Conservation (phyloP, 192 early-diverging fungal species). For the Gigaspora rosea region DNA sequence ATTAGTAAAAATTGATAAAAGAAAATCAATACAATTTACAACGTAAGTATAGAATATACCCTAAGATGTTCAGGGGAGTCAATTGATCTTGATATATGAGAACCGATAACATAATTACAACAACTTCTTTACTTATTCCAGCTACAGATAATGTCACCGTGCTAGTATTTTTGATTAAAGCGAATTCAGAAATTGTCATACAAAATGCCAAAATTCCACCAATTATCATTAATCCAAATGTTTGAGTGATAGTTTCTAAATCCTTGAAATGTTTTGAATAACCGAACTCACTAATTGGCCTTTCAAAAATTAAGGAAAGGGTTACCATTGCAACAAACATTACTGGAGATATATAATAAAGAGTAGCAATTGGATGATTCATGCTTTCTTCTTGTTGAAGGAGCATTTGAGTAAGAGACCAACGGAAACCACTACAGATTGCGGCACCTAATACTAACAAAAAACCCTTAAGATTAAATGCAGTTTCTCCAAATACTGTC, state of each 20-base stretch:
- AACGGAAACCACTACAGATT: conserved; percentile 77
- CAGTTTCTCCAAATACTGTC: conserved; percentile 73
- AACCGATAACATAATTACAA: conserved; percentile 68
- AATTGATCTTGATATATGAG: conserved; percentile 74
- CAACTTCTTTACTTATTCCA: conserved; percentile 79
- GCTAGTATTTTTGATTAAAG: conserved; percentile 73
- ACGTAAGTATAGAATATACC: conserved; percentile 43
- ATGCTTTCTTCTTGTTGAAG: conserved; percentile 68
- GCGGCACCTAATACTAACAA: conserved; percentile 63
- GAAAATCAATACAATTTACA: neutral
- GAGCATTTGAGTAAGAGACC: conserved; percentile 81
- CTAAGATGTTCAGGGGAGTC: conserved; percentile 64
- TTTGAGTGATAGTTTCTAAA: conserved; percentile 40
- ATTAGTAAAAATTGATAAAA: neutral
- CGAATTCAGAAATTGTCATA: conserved; percentile 78
- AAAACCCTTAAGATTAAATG: conserved; percentile 60
- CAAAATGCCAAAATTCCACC: conserved; percentile 79
- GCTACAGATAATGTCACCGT: conserved; percentile 83
- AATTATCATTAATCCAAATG: conserved; percentile 54
- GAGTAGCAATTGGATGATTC: conserved; percentile 79
- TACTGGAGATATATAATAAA: conserved; percentile 73
- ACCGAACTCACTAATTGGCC: conserved; percentile 55
- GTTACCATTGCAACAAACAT: conserved; percentile 69
- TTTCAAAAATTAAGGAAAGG: conserved; percentile 56
- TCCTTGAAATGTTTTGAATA: conserved; percentile 58